These are phyloP conservation scores for Limnanthes douglasii DNA, from an alignment of 345 rosid species.

Conservation along the genomic window DNA sequence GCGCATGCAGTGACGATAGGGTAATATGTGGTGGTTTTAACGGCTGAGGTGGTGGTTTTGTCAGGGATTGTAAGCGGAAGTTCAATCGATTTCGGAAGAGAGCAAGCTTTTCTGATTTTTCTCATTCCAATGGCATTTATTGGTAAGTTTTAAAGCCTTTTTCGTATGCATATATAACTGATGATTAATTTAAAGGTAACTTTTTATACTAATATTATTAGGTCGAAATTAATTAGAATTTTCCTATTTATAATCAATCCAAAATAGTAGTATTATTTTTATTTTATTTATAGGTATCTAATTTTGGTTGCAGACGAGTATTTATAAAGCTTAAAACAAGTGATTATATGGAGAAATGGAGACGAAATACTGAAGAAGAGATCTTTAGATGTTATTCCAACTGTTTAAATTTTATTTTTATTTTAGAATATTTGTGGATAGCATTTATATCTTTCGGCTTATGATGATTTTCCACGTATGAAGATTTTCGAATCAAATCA, in stretches of 20 bases:
- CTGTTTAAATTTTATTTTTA: background rate
- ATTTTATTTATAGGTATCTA: no score
- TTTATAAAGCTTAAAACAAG: slow-evolving; percentile 42
- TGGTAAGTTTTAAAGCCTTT: slow-evolving; percentile 22
- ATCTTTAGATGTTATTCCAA: background rate
- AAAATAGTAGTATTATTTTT: background rate
- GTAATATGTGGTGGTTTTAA: background rate
- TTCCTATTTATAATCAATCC: background rate
- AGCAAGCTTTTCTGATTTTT: slow-evolving; percentile 20
- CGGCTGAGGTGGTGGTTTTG: slow-evolving; percentile 8
- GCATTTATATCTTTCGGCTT: no score
- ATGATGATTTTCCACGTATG: no score
- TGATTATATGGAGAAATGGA: slow-evolving; percentile 50
- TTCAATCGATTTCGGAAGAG: slow-evolving; percentile 27
- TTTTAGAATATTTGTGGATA: slow-evolving; percentile 1
- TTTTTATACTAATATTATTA: no score
- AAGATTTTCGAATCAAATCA: no score
- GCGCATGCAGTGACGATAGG: slow-evolving; percentile 3
- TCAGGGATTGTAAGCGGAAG: slow-evolving; percentile 17
- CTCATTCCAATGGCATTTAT: slow-evolving; percentile 29
- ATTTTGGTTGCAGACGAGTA: slow-evolving; percentile 52
- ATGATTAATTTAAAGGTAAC: no score
- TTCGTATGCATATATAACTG: background rate
- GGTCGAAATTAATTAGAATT: slow-evolving; percentile 2
- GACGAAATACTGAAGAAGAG: slow-evolving; percentile 10